phyloP scores from a whole-genome alignment of 108 stramenopile genomes.

The Cylindrotheca closterium region DNA sequence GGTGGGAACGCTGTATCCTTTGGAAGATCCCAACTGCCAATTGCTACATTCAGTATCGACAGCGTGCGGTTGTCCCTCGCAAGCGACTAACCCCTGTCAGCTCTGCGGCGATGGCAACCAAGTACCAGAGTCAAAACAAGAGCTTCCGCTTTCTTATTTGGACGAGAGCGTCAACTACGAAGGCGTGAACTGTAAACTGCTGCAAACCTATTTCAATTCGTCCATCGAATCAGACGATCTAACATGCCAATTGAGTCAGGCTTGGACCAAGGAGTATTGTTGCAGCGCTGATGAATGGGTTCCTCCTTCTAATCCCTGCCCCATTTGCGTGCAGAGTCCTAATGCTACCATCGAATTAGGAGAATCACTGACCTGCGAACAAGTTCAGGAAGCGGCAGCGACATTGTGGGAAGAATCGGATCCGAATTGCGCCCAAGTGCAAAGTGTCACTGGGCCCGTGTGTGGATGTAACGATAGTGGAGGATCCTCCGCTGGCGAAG shows the following conservation, averaged over 20 bases:
- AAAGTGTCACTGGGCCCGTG: not conserved
- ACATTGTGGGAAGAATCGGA: not conserved
- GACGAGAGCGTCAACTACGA: not conserved
- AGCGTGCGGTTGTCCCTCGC: not conserved
- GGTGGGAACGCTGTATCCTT: no score
- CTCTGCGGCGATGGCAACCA: not conserved
- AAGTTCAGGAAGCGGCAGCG: not conserved
- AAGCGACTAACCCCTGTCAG: not conserved
- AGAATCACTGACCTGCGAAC: not conserved
- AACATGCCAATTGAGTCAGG: not conserved
- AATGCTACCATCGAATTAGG: not conserved
- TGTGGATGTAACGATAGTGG: not conserved
- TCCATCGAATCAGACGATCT: not conserved
- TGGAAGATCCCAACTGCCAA: no score
- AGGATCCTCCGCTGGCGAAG: not conserved
- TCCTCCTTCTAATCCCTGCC: not conserved
- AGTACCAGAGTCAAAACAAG: not conserved
- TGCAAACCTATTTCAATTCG: not conserved
- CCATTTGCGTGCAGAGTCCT: not conserved
- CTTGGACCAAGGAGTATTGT: not conserved
- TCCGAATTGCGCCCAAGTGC: not conserved
- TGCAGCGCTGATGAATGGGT: not conserved
- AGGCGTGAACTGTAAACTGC: not conserved
- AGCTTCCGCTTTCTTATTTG: not conserved
- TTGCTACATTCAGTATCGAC: no score